A percentile compares a stretch with the other conserved stretches of the same genome.
phyloP scores from a whole-genome alignment of 2,329 filamentous ascomycete species.

The Fusarium sp. region DNA sequence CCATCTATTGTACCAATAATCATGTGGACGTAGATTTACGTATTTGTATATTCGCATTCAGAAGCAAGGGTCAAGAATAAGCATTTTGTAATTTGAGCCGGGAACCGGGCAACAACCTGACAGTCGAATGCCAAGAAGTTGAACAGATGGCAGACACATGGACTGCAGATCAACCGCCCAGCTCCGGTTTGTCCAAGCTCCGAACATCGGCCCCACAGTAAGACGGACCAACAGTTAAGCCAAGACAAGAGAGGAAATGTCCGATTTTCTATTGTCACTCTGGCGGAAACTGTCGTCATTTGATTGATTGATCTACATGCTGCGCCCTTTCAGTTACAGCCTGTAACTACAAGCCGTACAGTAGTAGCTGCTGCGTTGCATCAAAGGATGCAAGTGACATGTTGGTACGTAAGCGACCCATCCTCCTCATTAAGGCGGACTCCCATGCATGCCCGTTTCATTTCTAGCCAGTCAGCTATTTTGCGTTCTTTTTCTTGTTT shows the following conservation, averaged over 20 bases:
- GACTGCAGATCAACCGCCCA: not conserved
- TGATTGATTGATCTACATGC: not conserved
- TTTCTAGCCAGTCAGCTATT: slow-evolving; percentile 21
- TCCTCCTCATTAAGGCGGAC: not conserved
- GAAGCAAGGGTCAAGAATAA: not conserved
- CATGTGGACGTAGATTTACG: not conserved
- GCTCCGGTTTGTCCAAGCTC: not conserved
- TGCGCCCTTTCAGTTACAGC: not conserved
- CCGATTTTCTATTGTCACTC: not conserved
- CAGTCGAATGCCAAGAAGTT: not conserved
- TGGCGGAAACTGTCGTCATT: slow-evolving; percentile 14
- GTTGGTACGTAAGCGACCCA: not conserved
- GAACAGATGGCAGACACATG: not conserved
- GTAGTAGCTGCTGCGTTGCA: not conserved
- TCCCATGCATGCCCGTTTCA: not conserved
- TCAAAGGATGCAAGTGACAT: not conserved
- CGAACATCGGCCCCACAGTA: not conserved
- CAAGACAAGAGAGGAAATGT: slow-evolving; percentile 9
- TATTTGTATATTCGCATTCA: not conserved
- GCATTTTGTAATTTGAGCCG: not conserved
- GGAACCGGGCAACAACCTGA: not conserved
- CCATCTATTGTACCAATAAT: not conserved
- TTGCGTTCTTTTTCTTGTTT: slow-evolving; percentile 6
- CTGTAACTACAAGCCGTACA: not conserved
- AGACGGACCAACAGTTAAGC: not conserved